A percentile compares a stretch with the other conserved stretches of the same genome.
Evolutionary conservation across 1,284 basidiomycete species (phyloP).

Genomic region (Sanghuangporus weigelae): DNA sequence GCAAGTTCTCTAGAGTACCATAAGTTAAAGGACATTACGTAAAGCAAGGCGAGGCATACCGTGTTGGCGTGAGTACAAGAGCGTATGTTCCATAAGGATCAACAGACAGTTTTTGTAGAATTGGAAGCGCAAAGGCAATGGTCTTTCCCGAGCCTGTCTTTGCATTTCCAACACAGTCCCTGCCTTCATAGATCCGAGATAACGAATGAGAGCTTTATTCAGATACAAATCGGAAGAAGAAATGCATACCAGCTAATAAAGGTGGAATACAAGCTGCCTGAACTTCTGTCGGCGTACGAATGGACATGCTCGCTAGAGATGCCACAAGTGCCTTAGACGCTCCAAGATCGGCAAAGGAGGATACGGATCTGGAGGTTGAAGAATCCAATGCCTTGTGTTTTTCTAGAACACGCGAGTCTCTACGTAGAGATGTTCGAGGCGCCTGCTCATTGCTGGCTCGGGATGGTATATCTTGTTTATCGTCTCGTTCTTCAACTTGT

Average conservation of each 20-base stretch:
- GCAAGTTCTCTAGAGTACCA: constrained; percentile 73
- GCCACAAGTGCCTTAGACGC: constrained; percentile 67
- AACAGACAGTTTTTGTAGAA: constrained; percentile 81
- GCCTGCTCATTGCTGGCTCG: constrained; percentile 14
- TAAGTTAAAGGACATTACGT: background rate
- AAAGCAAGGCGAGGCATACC: constrained; percentile 42
- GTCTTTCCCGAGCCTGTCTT: constrained; percentile 99
- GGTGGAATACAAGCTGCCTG: constrained; percentile 89
- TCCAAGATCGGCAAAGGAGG: constrained; percentile 68
- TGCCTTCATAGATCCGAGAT: constrained; percentile 42
- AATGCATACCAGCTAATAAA: constrained; percentile 61
- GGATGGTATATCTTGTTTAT: constrained; percentile 2
- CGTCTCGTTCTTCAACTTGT: constrained; percentile 1
- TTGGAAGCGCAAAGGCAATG: constrained; percentile 94
- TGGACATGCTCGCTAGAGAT: constrained; percentile 80
- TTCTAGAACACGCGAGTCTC: constrained; percentile 6
- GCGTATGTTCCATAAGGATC: constrained; percentile 96
- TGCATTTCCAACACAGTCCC: constrained; percentile 95
- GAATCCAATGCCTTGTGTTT: constrained; percentile 9
- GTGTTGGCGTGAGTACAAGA: constrained; percentile 89
- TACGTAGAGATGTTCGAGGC: constrained; percentile 24
- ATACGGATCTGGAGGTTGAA: constrained; percentile 18
- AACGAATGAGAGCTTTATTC: constrained; percentile 19
- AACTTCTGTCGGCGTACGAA: constrained; percentile 82
- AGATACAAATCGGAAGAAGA: background rate